phyloP scores from a whole-genome alignment of 2,329 filamentous ascomycete genomes.

The Zymoseptoria ardabiliae region DNA sequence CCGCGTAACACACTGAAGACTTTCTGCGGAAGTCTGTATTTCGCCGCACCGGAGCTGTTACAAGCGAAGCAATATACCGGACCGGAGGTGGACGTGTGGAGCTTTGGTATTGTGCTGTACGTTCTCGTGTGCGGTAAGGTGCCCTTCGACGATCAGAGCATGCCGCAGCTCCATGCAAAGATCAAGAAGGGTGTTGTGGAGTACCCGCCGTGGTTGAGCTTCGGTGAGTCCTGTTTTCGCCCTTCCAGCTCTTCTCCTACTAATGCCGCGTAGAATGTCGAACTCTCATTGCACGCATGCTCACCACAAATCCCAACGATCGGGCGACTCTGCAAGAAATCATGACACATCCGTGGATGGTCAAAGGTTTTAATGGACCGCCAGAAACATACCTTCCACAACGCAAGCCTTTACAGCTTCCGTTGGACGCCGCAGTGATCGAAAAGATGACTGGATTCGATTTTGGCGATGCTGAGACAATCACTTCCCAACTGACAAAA shows the following conservation, averaged over 20 bases:
- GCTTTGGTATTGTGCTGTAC: conserved; percentile 95
- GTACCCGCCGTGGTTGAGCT: conserved; percentile 87
- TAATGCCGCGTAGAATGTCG: conserved; percentile 64
- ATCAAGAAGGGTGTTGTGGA: conserved; percentile 97
- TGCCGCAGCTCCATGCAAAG: conserved; percentile 95
- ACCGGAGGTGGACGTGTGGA: conserved; percentile 96
- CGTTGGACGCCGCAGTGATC: conserved; percentile 75
- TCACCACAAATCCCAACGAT: conserved; percentile 85
- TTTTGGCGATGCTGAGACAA: conserved; percentile 80
- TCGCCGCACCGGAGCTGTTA: conserved; percentile 88
- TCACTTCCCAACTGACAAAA: conserved; percentile 71
- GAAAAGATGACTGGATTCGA: conserved; percentile 97
- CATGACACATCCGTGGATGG: conserved; percentile 92
- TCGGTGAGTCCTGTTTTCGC: conserved; percentile 53
- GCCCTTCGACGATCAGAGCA: conserved; percentile 97
- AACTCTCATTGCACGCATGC: conserved; percentile 85
- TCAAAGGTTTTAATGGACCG: conserved; percentile 76
- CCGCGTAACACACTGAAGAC: conserved; percentile 83
- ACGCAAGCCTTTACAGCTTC: conserved; percentile 77
- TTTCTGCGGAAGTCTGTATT: conserved; percentile 95
- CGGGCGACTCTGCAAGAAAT: conserved; percentile 85
- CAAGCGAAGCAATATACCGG: conserved; percentile 93
- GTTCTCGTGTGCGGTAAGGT: conserved; percentile 97
- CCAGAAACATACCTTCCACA: conserved; percentile 83
- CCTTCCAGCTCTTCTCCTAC: not conserved